Evolutionary conservation across 2,329 filamentous ascomycete species (phyloP).

Genomic region (Botrytis medusae): DNA sequence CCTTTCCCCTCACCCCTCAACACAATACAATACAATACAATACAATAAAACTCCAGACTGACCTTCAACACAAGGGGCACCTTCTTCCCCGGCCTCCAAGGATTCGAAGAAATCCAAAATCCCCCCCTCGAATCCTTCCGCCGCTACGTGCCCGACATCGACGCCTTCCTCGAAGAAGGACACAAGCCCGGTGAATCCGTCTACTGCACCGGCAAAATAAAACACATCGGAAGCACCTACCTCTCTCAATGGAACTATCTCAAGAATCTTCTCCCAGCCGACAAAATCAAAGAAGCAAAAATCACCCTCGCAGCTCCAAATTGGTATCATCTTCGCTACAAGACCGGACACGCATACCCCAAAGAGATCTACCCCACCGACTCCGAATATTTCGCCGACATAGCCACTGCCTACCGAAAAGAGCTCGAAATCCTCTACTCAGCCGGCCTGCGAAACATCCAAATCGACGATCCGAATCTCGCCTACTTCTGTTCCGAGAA

Average conservation of each 20-base stretch:
- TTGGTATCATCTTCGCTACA: constrained; percentile 68
- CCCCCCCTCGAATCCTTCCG: constrained; percentile 43
- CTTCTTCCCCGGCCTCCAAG: constrained; percentile 36
- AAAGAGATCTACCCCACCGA: constrained; percentile 52
- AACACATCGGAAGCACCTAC: constrained; percentile 48
- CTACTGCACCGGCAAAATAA: constrained; percentile 49
- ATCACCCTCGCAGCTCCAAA: constrained; percentile 66
- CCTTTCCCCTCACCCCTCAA: neutral
- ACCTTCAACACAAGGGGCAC: constrained; percentile 28
- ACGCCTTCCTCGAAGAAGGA: constrained; percentile 45
- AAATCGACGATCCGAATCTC: constrained; percentile 58
- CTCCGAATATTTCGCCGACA: constrained; percentile 54
- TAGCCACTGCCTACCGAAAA: constrained; percentile 52
- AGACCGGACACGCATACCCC: constrained; percentile 52
- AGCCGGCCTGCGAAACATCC: constrained; percentile 52
- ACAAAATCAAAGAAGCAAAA: constrained; percentile 65
- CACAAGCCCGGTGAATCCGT: constrained; percentile 49
- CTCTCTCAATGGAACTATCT: constrained; percentile 60
- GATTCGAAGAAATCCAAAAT: constrained; percentile 34
- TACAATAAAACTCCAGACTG: fast-evolving
- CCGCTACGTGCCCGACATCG: constrained; percentile 44
- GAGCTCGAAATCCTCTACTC: constrained; percentile 55
- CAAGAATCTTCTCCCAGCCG: constrained; percentile 57
- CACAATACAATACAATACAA: too few relatives aligned
- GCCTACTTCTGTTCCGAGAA: constrained; percentile 73